Base-by-base conservation (phyloP, 805 yeast species). In the Blastobotrys mokoenaii region DNA sequence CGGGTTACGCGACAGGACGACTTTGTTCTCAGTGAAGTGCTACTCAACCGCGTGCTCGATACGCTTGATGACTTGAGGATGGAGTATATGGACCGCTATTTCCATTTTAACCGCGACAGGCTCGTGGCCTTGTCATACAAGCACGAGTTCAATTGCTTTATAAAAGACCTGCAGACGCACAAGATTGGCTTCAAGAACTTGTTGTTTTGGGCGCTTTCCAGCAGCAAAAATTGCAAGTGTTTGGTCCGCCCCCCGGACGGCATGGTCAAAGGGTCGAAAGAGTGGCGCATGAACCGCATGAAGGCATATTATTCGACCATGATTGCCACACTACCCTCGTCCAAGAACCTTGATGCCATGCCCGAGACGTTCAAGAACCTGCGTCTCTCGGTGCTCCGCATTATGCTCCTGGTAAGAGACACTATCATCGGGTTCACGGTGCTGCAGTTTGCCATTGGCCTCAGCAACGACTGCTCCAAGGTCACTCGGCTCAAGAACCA, bases 281-380 rank as follows among this genome's bases (percentile, higher is more conserved):
- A 12, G 20, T 11, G 11, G 7, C 39, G 44, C 2, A 12, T 34
- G 29, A 29, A 33, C 38, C 16, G 32, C 7, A n/a, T 39, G 33
- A 29, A 15, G 42, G 30, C 27, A 5, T 12, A 36, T 32, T 48
- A 27, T 25, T n/a, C 48, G 3, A 14, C 22, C 10, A 30, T 33
- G 12, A 43, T 51, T 9, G 27, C 47, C 10, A 22, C 40, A 12
- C 43, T 46, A 15, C 52, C 54, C 12, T 17, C 29, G 12, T 10
- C 46, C 5, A n/a, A 6, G 5, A 15, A 42, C 15, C 37, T 51
- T 20, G 47, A 48, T 16, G 14, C 31, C 4, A 14, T 49, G 25
- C 53, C 57, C 2, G 56, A 52, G 41, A 48, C 52, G 15, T 48
- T 52, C 38, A 11, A 45, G 15, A 35, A 40, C 39, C 16, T 52